Base-by-base conservation (phyloP, 305 asterid genomes). In the Fraxinus sp. region DNA sequence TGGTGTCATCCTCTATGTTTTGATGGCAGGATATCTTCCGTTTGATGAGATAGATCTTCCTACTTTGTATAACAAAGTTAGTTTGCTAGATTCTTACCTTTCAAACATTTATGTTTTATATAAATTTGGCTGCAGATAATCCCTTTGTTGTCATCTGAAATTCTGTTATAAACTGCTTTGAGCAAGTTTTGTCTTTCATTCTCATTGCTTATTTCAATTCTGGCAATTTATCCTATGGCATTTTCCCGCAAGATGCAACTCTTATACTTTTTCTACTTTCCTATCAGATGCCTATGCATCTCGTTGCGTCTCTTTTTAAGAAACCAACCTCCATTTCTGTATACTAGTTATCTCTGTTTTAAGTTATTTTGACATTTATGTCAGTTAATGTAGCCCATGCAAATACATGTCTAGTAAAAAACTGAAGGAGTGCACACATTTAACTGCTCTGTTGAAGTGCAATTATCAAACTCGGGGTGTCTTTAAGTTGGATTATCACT, bases 11-110 rank as follows among this genome's bases (percentile, higher is more conserved):
- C 95, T 96, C 24, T 96, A 83, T 89, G 98, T 96, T 83, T 79
- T 94, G 84, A 88, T 92, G 95, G 93, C 98, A 70, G 99, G 98
- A 55, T 91, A 90, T 87, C 92, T 94, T 44, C 99, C 98, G 36
- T 96, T 96, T 80, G 93, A 93, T 2, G 98, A 91, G 89, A 81
- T 85, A 73, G 91, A 94, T 86, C 97, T 96, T 80, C 88, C 91
- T 62, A 87, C 92, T 76, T 87, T 96, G 91, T 94, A 89, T 87
- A 87, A 72, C 68, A 94, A 93, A 98, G 99, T 94, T 77, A 81
- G 77, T 80, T 32, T n/a, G 26, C 77, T 81, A 81, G 72, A 76
- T 68, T 78, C 71, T 81, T 66, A 68, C 57, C 78, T 78, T 81
- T 37, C 20, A 1, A 71, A 52, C 68, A 41, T 22, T 59, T 57